These are phyloP conservation scores for Tinospora cordifolia DNA, from an alignment of 164 flowering plant genomes.

Conservation along the genomic window DNA sequence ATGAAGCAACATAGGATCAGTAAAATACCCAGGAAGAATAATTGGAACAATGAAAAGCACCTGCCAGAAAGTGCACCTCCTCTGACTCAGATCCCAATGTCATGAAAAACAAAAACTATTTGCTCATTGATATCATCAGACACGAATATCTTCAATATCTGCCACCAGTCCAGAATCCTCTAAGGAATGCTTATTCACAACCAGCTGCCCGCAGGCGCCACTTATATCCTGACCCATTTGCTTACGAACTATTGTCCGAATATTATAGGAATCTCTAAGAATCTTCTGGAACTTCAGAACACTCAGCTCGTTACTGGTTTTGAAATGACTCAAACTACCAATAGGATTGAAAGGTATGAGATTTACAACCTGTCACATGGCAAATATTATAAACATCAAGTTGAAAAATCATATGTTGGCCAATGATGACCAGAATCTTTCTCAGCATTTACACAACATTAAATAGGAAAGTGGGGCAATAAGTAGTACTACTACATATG, in stretches of 20 bases:
- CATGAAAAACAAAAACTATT: background rate
- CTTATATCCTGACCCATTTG: constrained; percentile 98
- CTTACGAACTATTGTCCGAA: constrained; percentile 81
- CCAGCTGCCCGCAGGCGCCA: constrained; percentile 98
- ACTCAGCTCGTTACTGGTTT: constrained; percentile 46
- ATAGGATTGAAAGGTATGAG: constrained; percentile 96
- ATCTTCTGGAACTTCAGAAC: constrained; percentile 69
- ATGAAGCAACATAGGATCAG: background rate
- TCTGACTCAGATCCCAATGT: background rate
- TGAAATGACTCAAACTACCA: constrained; percentile 54
- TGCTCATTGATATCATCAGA: constrained; percentile 17
- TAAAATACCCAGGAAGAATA: background rate
- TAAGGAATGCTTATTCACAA: constrained; percentile 44
- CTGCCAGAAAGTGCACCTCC: background rate
- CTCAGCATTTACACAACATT: background rate
- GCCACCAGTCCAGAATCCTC: constrained; percentile 28
- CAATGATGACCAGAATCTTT: background rate
- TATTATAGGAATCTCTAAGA: constrained; percentile 59
- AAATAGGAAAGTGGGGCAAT: background rate
- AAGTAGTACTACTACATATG: background rate
- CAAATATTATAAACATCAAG: background rate
- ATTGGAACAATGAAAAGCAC: background rate
- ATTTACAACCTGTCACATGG: constrained; percentile 65
- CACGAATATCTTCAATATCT: constrained; percentile 78
- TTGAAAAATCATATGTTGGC: background rate